These are phyloP conservation scores for Tetraselmis striata DNA, from an alignment of 139 green algal species.

Conservation along the genomic window DNA sequence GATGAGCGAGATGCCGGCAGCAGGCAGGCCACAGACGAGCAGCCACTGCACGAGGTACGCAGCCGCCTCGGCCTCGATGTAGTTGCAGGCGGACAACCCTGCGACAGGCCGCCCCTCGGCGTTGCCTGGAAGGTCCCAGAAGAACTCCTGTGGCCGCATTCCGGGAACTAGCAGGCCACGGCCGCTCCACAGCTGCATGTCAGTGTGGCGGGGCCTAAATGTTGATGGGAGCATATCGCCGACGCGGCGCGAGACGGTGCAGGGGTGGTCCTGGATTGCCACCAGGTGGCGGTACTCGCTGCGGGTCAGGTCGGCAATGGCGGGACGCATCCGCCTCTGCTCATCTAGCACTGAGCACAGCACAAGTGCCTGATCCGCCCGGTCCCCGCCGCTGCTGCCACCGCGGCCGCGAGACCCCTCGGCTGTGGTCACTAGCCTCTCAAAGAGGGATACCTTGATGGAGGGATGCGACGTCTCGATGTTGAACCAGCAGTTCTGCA, in stretches of 20 bases:
- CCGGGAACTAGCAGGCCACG: background rate
- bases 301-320: background rate
- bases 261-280: background rate
- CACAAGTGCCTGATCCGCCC: background rate
- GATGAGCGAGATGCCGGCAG: background rate
- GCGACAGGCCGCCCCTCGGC: background rate
- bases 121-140: background rate
- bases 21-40: background rate
- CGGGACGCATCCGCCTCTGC: background rate
- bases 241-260: background rate
- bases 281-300: background rate
- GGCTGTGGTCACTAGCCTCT: background rate
- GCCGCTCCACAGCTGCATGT: background rate
- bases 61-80: background rate
- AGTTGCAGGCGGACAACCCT: background rate
- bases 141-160: background rate
- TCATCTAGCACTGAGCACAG: slow-evolving; percentile 1
- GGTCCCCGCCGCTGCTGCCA: background rate
- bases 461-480: background rate
- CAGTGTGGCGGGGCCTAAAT: background rate
- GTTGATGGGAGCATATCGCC: background rate
- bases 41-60: background rate
- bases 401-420: background rate
- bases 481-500: background rate
- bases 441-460: background rate